Conservation (phyloP, 179 eudicot species). For the Patellifolia procumbens region DNA sequence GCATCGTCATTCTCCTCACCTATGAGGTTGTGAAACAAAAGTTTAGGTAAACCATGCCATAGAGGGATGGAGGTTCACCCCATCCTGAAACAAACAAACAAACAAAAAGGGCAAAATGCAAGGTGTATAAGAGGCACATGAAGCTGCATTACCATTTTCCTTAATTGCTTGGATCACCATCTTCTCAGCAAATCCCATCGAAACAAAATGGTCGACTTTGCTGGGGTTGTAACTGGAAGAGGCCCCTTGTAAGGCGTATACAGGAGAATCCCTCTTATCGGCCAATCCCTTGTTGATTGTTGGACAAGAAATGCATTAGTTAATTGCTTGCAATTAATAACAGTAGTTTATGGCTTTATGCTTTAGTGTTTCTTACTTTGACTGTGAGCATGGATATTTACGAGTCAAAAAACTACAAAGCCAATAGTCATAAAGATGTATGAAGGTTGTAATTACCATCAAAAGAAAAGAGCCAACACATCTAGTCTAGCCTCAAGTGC, state of each 20-base stretch:
- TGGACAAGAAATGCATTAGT: neutral
- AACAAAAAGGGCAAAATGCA: neutral
- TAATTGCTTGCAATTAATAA: neutral
- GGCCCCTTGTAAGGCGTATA: constrained; percentile 12
- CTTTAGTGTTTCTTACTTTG: neutral
- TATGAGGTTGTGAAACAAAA: constrained; percentile 2
- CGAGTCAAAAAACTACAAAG: neutral
- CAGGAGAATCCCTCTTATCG: constrained; percentile 3
- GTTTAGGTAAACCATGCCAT: neutral
- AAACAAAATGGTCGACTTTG: constrained; percentile 19
- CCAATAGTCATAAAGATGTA: neutral
- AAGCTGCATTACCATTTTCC: constrained; percentile 24
- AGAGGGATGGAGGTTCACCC: neutral
- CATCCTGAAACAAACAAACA: neutral
- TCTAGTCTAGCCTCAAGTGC: neutral
- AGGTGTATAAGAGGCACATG: neutral
- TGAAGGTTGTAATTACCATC: neutral
- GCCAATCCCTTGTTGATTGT: neutral
- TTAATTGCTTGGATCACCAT: constrained; percentile 24
- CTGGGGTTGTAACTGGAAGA: constrained; percentile 5
- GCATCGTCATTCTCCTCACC: constrained; percentile 25
- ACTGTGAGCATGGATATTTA: neutral
- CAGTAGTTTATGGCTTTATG: neutral
- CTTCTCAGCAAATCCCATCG: constrained; percentile 25
- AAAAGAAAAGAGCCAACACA: neutral